Base-by-base conservation (phyloP, 2,329 filamentous ascomycete species). In the Alternaria ethzedia region DNA sequence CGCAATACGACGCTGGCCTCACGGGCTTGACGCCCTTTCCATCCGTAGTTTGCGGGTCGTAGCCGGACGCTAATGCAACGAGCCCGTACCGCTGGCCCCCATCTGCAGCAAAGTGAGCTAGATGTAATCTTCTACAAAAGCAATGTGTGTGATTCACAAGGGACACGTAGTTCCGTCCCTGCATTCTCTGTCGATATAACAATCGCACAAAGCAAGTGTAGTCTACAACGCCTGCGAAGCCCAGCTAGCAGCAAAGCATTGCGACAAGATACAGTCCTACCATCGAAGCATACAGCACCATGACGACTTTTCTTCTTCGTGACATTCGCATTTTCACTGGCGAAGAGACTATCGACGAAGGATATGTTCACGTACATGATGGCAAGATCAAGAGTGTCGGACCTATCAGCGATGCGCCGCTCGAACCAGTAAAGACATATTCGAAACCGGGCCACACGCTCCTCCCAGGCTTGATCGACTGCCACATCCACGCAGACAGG, bases 381-480 rank as follows among this genome's bases (percentile, higher is more conserved):
- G 83, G 82, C 54, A 80, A 80, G 43, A 83, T 86, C 61, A 72
- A 71, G 25, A 67, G 74, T 8, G 63, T 79, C 4, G 77, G 76
- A 5, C 66, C 68, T 4, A 61, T 57, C 2, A 70, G 62, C 47
- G 66, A 46, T n/a, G 62, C 63, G n/a, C 70, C 63, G n/a, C 50
- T 64, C 5, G 67, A 55, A 4, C 59, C 64, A 1, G 44, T 66
- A 32, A 70, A 68, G 4, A 76, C 76, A 5, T 76, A 83, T 59
- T 82, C 82, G 5, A 83, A 80, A 57, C 81, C 83, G 3, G 80
- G 79, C 8, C 81, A 84, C 63, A 86, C 84, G 0, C 63, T 86
- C 1, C 73, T 86, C 1, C 84, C 84, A 1, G 85, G 85, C 2
- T 71, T 86, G 6, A 86, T 86, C 28, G 85, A 86, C 65, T 80